Evolutionary conservation across 73 alveolate genomes (phyloP).

Genomic region (Breviolum minutum): DNA sequence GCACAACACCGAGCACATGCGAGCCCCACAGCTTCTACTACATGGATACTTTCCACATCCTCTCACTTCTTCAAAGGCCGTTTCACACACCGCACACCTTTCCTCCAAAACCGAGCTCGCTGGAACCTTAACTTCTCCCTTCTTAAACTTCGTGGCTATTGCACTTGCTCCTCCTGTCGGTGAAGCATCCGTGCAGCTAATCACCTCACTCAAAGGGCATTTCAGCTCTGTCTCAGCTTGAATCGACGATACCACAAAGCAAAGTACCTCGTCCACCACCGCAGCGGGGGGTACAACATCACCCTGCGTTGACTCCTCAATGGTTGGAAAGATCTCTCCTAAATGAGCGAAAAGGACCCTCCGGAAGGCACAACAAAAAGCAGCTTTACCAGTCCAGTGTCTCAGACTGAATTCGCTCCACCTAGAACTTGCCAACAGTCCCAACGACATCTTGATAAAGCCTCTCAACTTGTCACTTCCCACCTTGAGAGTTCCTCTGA

Average conservation of each 20-base stretch:
- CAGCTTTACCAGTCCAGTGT: slow-evolving; percentile 18
- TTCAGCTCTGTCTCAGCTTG: not conserved
- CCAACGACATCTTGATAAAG: not conserved
- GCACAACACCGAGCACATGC: not conserved
- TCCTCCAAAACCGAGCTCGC: not conserved
- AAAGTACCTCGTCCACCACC: not conserved
- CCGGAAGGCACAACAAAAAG: not conserved
- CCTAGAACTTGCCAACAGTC: not conserved
- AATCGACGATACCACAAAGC: not conserved
- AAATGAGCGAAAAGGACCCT: not conserved
- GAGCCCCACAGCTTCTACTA: not conserved
- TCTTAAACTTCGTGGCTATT: not conserved
- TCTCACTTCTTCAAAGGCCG: not conserved
- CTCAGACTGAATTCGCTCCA: not conserved
- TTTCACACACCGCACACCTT: not conserved
- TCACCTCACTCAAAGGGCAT: not conserved
- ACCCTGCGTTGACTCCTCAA: not conserved
- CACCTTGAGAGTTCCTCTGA: not conserved
- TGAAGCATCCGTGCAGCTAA: slow-evolving; percentile 5
- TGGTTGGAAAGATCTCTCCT: not conserved
- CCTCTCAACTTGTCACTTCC: not conserved
- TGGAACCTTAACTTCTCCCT: not conserved
- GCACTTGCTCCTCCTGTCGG: slow-evolving; percentile 18
- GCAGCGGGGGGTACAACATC: not conserved
- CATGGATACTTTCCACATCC: not conserved